Base-by-base conservation (phyloP, 768 basidiomycete species). In the Tremella mesenterica region DNA sequence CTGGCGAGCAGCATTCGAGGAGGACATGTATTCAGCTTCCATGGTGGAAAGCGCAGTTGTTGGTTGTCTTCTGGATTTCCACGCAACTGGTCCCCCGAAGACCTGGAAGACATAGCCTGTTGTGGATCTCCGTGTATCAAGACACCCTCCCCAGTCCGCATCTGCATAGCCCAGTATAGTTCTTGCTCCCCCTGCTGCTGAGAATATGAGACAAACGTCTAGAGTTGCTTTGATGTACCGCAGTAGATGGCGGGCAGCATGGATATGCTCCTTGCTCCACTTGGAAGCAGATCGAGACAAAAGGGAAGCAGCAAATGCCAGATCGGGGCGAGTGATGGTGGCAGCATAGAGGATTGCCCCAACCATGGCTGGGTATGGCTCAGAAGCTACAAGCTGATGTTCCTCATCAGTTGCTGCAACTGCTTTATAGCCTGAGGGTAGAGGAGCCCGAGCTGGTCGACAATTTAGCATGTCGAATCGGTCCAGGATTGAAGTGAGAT, bases 1-100 rank as follows among this genome's bases (percentile, higher is more conserved):
- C 54, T 79, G 71, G 41, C 73, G 65, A 0, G 65, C 50, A 0
- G 74, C 73, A 33, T 76, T 67, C 0, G 64, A 50, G 0, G 65
- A 50, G 0, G 76, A 76, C 7, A 78, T 69, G 59, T 77, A 79
- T 64, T 80, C 78, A 0, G 77, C 75, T 58, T 80, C 77, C 4
- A 66, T 67, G 0, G 75, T 77, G 0, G 77, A 80, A 0, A 70
- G 59, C 0, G 79, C 61, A 21, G 77, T 65, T 1, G 69, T 69
- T 1, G 54, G 34, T 59, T 81, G 80, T 44, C 74, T 69, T 44
- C 73, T 69, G 0, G 75, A 74, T 21, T 61, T 61, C 79, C 79
- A 81, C 2, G 68, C 57, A 5, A 80, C 63, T 1, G 74, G 63
- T 4, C 73, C 76, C 0, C 74, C 72, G 20, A 60, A 57, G 29